Percentiles rank a stretch among this genome's conserved stretches.
Conservation (phyloP, 2,329 filamentous ascomycete genomes). For the Cladophialophora immunda region DNA sequence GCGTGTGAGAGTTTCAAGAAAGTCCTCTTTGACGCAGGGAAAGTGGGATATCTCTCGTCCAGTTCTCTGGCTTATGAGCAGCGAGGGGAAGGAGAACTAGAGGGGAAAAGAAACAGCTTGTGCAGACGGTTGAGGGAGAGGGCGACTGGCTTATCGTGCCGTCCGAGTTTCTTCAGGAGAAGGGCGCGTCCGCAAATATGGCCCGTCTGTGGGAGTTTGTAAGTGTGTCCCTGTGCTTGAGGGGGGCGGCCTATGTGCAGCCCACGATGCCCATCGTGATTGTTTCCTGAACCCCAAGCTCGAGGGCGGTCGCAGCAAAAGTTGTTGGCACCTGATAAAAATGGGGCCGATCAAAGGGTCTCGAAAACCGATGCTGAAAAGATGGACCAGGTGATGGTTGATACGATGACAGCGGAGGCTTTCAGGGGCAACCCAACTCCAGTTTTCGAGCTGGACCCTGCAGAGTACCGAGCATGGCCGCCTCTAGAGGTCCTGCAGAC, state of each 20-base stretch:
- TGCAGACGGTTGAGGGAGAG: no score
- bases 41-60: neutral
- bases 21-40: no score
- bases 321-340: no score
- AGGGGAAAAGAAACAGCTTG: no score
- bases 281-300: neutral
- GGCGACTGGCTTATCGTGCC: neutral
- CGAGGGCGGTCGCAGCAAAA: neutral
- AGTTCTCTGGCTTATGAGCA: neutral
- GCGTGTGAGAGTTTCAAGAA: no score
- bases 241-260: neutral
- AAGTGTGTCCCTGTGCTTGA: neutral
- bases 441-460: slow-evolving; percentile 17
- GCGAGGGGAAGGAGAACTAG: neutral
- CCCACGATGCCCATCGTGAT: neutral
- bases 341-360: neutral
- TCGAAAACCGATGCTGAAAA: neutral
- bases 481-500: neutral
- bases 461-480: slow-evolving; percentile 9
- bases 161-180: neutral
- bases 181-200: neutral
- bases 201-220: neutral
- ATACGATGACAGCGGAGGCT: slow-evolving; percentile 15
- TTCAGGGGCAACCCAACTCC: slow-evolving; percentile 25
- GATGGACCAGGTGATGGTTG: slow-evolving; percentile 6